These are phyloP conservation scores for Microsporum ferrugineum DNA, from an alignment of 2,329 filamentous ascomycete species.

Conservation along the genomic window DNA sequence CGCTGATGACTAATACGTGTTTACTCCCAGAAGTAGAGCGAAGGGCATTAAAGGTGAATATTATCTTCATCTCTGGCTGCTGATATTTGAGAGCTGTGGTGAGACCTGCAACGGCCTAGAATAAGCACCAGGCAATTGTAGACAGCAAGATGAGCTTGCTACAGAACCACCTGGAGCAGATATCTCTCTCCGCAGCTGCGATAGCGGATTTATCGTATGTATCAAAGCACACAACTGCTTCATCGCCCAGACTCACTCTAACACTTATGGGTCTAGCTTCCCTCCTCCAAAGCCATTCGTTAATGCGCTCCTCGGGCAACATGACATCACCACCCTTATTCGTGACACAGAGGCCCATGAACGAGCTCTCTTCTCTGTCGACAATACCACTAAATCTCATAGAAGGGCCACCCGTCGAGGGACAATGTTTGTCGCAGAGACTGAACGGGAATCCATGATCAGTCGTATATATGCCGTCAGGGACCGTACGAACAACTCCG, in stretches of 20 bases:
- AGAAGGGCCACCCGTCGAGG: slow-evolving; percentile 38
- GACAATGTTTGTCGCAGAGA: slow-evolving; percentile 38
- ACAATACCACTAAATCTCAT: slow-evolving; percentile 49
- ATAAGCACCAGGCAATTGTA: background rate
- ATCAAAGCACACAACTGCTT: background rate
- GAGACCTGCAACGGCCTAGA: background rate
- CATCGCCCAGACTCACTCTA: background rate
- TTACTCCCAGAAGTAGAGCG: too few species aligned
- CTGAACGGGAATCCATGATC: slow-evolving; percentile 33
- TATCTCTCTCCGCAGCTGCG: slow-evolving; percentile 61
- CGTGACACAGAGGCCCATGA: slow-evolving; percentile 93
- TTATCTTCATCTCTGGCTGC: background rate
- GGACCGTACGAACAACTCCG: slow-evolving; percentile 51
- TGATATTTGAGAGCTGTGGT: background rate
- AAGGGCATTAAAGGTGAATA: too few species aligned
- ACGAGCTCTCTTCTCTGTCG: slow-evolving; percentile 85
- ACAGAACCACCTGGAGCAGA: slow-evolving; percentile 62
- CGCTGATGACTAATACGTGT: too few species aligned
- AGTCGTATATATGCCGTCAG: slow-evolving; percentile 37
- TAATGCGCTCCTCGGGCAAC: slow-evolving; percentile 73
- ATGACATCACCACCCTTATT: slow-evolving; percentile 89
- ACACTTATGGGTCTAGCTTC: slow-evolving; percentile 38
- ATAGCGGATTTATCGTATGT: slow-evolving; percentile 64
- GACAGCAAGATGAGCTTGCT: slow-evolving; percentile 51
- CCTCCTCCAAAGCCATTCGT: slow-evolving; percentile 89